Evolutionary conservation across 768 basidiomycete species (phyloP).

Genomic region (Tulasnella sp.): DNA sequence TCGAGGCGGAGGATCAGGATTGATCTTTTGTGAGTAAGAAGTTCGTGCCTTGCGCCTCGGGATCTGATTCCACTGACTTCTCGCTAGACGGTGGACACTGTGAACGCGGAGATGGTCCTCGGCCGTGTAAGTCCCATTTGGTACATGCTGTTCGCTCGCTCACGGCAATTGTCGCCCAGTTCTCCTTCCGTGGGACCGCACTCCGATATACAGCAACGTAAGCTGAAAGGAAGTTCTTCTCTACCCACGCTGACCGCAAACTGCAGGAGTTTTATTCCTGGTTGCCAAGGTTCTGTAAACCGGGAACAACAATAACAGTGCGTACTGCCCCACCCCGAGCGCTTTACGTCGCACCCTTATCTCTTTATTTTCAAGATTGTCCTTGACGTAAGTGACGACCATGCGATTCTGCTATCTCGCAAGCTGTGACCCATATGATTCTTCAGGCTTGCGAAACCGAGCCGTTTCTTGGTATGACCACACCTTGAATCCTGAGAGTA

Average conservation of each 20-base stretch:
- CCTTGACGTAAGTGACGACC: background rate
- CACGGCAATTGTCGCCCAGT: constrained; percentile 2
- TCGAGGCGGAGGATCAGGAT: background rate
- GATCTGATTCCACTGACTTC: background rate
- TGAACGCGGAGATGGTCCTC: background rate
- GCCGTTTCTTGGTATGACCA: background rate
- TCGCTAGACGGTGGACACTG: constrained; percentile 4
- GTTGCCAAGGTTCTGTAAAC: background rate
- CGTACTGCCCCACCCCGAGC: background rate
- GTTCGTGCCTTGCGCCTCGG: background rate
- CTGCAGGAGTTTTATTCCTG: constrained; percentile 1
- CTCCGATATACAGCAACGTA: constrained; percentile 3
- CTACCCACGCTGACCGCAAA: constrained; percentile 3
- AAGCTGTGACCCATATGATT: background rate
- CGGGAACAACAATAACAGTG: background rate
- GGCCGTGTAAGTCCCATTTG: constrained; percentile 5
- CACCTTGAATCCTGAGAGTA: background rate
- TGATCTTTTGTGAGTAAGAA: background rate
- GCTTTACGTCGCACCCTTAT: background rate
- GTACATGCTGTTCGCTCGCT: background rate
- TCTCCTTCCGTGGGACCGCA: constrained; percentile 6
- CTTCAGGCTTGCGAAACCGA: background rate
- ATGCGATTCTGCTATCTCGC: background rate
- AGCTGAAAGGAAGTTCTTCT: background rate
- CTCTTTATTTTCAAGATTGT: background rate